Evolutionary conservation across 1,284 basidiomycete species (phyloP).

Genomic region (Naganishia albida): DNA sequence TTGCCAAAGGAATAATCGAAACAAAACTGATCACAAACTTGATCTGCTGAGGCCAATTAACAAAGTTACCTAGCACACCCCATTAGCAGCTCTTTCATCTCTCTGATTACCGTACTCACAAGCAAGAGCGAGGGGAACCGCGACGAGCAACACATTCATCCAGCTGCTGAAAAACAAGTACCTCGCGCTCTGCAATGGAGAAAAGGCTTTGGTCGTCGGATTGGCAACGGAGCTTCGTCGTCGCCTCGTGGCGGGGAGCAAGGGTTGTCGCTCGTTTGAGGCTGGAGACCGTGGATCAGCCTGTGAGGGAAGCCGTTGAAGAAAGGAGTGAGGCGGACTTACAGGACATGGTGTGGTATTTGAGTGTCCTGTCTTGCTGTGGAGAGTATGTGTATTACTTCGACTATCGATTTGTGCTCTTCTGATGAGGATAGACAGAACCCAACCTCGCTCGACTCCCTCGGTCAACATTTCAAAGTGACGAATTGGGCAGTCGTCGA

Average conservation of each 20-base stretch:
- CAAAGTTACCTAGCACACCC: constrained; percentile 40
- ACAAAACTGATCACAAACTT: constrained; percentile 82
- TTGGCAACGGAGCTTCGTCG: constrained; percentile 9
- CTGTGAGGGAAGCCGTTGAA: not conserved
- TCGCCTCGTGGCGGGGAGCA: constrained; percentile 7
- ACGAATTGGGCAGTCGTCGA: not conserved
- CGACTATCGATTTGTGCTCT: not conserved
- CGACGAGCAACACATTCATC: constrained; percentile 74
- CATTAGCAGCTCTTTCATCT: not conserved
- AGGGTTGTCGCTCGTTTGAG: constrained; percentile 20
- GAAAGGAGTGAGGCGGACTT: not conserved
- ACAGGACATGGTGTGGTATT: not conserved
- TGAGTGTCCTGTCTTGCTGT: not conserved
- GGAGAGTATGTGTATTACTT: not conserved
- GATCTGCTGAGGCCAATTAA: constrained; percentile 72
- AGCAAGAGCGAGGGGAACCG: constrained; percentile 69
- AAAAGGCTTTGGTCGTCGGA: constrained; percentile 37
- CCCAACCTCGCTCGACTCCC: no score
- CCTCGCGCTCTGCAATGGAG: constrained; percentile 60
- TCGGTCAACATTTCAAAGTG: not conserved
- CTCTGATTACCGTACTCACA: constrained; percentile 56
- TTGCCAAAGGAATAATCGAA: constrained; percentile 70
- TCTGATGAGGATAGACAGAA: no score
- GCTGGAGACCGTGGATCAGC: not conserved
- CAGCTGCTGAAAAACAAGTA: constrained; percentile 69